A percentile compares a stretch with the other conserved stretches of the same genome.
Evolutionary conservation across 2,329 filamentous ascomycete species (phyloP).

Genomic region (Monosporascus sp.): DNA sequence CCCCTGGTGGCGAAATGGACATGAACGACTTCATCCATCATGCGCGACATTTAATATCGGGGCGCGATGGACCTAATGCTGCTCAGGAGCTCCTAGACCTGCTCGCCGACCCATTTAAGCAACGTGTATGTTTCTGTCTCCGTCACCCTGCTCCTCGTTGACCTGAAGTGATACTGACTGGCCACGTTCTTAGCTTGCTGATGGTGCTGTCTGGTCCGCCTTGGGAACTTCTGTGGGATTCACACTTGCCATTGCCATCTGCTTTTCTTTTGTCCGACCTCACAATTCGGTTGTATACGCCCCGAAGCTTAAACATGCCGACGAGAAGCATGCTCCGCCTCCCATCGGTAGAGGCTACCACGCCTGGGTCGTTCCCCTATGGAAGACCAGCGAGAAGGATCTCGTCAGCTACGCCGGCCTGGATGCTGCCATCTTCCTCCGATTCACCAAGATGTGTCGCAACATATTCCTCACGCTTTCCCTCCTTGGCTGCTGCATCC

Average conservation of each 20-base stretch:
- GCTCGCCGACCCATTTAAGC: conserved; percentile 45
- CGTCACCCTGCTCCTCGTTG: background rate
- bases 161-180: conserved; percentile 2
- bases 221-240: conserved; percentile 74
- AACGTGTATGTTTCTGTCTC: conserved; percentile 30
- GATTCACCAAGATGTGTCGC: conserved; percentile 84
- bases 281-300: conserved; percentile 92
- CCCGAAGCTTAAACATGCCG: conserved; percentile 86
- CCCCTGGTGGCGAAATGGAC: conserved; percentile 1
- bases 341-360: conserved; percentile 81
- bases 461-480: conserved; percentile 77
- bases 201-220: conserved; percentile 68
- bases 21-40: conserved; percentile 12
- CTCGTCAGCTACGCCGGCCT: conserved; percentile 79
- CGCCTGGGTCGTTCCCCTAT: conserved; percentile 76
- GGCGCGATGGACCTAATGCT: conserved; percentile 17
- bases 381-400: conserved; percentile 70
- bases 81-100: conserved; percentile 42
- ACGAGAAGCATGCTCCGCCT: conserved; percentile 83
- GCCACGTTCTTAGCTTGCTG: conserved; percentile 31
- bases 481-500: conserved; percentile 66
- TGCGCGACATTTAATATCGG: conserved; percentile 7
- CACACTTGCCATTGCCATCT: conserved; percentile 65
- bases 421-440: conserved; percentile 86
- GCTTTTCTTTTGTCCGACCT: conserved; percentile 85